phyloP scores from a whole-genome alignment of 1,284 basidiomycete species.

The Cutaneotrichosporon sp. region DNA sequence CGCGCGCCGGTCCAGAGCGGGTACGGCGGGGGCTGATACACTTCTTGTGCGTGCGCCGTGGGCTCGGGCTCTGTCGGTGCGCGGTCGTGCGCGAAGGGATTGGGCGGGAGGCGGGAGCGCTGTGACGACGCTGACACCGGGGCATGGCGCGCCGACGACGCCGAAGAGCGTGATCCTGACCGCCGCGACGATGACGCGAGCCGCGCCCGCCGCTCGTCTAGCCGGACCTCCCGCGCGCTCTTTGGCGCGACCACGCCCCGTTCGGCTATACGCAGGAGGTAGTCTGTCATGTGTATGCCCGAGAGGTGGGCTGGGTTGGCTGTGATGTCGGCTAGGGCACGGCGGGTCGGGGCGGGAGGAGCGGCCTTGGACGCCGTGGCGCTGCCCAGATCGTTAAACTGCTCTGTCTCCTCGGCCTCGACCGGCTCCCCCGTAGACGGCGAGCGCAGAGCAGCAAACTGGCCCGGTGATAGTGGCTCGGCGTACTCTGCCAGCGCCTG shows the following conservation, averaged over 20 bases:
- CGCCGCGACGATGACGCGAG: too few relatives aligned
- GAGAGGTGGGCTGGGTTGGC: neutral
- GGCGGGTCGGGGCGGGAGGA: neutral
- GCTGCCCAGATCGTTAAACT: neutral
- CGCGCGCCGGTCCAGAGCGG: neutral
- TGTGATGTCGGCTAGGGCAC: neutral
- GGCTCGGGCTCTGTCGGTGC: neutral
- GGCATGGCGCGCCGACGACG: too few relatives aligned
- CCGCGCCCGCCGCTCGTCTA: neutral
- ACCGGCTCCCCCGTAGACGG: too few relatives aligned
- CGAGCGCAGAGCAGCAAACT: too few relatives aligned
- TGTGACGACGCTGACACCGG: too few relatives aligned
- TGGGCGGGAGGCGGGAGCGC: neutral
- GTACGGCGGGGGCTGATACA: neutral
- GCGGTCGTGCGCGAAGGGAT: neutral
- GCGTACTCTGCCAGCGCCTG: neutral
- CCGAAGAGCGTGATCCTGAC: too few relatives aligned
- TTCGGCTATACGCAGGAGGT: constrained; percentile 1
- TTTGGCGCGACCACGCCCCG: neutral
- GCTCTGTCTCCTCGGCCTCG: neutral
- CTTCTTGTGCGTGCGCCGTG: too few relatives aligned
- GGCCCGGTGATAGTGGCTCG: neutral
- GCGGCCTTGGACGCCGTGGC: neutral
- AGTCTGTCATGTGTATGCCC: constrained; percentile 2
- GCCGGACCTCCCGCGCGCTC: neutral